Evolutionary conservation across 2,329 filamentous ascomycete species (phyloP), one percentile per base, ranked within the genome.

Genomic region (Lasiodiplodia theobromae): DNA sequence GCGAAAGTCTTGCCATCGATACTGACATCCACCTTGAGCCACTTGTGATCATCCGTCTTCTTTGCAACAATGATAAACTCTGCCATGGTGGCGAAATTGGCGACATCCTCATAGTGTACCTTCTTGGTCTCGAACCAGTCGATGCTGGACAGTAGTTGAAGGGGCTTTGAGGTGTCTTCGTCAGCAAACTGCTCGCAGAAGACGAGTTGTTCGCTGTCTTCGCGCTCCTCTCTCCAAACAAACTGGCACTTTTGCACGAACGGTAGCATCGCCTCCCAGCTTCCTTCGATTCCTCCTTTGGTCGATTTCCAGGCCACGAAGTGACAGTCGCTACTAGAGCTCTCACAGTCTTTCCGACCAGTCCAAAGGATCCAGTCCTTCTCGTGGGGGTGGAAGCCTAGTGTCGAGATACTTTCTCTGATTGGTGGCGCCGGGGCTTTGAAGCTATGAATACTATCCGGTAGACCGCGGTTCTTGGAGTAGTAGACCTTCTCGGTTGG

Each of bases 321-420:
- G 73, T 92, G 90, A 78, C 94, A 97, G 37, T 82, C 81, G 18
- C 79, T 81, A 7, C 79, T 78, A 12, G 83, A 84, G 10, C 54
- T 25, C 53, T 89, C 87, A 76, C 93, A 96, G 70, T 91, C 87
- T 71, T 89, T 82, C 11, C 82, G 82, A 49, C 94, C 95, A 60
- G 91, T 88, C 94, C 94, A 98, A 70, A 99, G 92, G 53, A 98
- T 84, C 93, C 94, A 97, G 74, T 97, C 92, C 77, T 91, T 91
- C 74, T 91, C 88, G 72, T 91, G 88, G 1, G 94, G 92, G 74
- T 99, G 96, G 82, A 99, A 99, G 44, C 86, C 84, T 73, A 92
- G 79, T 52, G 94, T 85, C 21, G 88, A 86, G 4, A 84, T 73
- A 6, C 75, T 75, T 7, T 82, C 76, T 21, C 74, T 79, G 79